Base-by-base conservation (phyloP, 352 stramenopile genomes). In the Elongisporangium prolatum region DNA sequence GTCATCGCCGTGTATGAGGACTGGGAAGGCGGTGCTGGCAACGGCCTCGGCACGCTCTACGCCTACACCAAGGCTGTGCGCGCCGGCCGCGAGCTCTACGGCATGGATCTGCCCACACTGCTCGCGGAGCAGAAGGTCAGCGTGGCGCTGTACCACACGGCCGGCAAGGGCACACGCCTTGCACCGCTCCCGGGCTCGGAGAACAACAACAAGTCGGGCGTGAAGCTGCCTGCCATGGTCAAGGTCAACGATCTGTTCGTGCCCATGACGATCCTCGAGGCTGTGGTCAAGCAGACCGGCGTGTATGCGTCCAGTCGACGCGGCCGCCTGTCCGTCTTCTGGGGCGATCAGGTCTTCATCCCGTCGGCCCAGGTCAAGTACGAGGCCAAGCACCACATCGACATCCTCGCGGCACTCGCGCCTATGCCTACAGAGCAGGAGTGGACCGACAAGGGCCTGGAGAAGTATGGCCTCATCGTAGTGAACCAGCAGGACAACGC, bases 151-250 rank as follows among this genome's bases (percentile, higher is more conserved):
- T 99, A 98, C 80, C 96, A 99, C 84, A 99, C 97, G 21, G 97
- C 97, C 9, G 97, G 97, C 65, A 99, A 99, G 74, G 97, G 96
- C 49, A 99, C 97, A 54, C 91, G 97, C 21, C 84, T 99, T 21
- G 96, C 97, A 47, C 97, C 96, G 48, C 76, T 99, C 38, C 96
- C 96, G 7, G 97, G 96, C 40, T 97, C 85, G 53, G 97, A 99
- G 69, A 99, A 99, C 80, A 99, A 99, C 78, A 99, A 99, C 84
- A 99, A 99, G 78, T 98, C 96, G 21, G 97, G 96, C 56, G 97
- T 99, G 49, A 99, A 99, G 91, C 82, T 99, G 25, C 96, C 96
- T 4, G 92, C 96, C 48, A 97, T 94, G 70, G 77, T 97, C 66
- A 80, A 91, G 67, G 81, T 96, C 48, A 80, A 84, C 58, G 85